Percentiles rank a stretch among this genome's conserved stretches.
Conservation (phyloP, 441 rosid species). For the Syzygium malaccense region DNA sequence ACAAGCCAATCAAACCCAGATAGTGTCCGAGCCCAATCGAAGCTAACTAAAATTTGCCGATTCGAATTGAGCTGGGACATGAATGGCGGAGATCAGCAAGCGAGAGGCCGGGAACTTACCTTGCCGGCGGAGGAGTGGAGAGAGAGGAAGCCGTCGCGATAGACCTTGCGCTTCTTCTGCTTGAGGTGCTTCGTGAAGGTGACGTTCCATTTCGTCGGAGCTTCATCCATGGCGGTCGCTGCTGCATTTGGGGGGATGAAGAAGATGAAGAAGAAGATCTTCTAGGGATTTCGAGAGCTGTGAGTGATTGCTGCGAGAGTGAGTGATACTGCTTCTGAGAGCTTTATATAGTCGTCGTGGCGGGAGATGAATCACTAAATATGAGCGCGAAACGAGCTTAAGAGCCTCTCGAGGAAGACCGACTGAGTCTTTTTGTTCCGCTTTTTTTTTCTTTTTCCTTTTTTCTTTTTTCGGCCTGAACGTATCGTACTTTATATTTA, state of each 20-base stretch:
- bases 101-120: constrained; percentile 16
- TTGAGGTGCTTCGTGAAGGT: constrained; percentile 65
- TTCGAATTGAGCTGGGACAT: neutral
- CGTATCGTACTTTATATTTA: too few species aligned
- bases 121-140: constrained; percentile 38
- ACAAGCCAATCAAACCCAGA: neutral
- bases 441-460: too few species aligned
- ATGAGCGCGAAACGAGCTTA: neutral
- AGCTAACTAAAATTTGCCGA: neutral
- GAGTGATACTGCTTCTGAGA: neutral
- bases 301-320: neutral
- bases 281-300: neutral
- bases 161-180: constrained; percentile 14
- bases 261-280: neutral
- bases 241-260: neutral
- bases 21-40: neutral
- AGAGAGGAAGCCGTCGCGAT: constrained; percentile 72
- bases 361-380: neutral
- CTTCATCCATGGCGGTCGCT: constrained; percentile 21
- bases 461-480: too few species aligned
- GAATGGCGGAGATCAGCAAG: neutral
- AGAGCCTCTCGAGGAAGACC: too few species aligned
- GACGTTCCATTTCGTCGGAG: constrained; percentile 55
- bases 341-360: neutral
- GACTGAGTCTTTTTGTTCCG: too few species aligned